Percentiles rank a stretch among this genome's conserved stretches.
Evolutionary conservation across 148 eudicot genomes (phyloP).

Genomic region (Vaccinium darrowii): DNA sequence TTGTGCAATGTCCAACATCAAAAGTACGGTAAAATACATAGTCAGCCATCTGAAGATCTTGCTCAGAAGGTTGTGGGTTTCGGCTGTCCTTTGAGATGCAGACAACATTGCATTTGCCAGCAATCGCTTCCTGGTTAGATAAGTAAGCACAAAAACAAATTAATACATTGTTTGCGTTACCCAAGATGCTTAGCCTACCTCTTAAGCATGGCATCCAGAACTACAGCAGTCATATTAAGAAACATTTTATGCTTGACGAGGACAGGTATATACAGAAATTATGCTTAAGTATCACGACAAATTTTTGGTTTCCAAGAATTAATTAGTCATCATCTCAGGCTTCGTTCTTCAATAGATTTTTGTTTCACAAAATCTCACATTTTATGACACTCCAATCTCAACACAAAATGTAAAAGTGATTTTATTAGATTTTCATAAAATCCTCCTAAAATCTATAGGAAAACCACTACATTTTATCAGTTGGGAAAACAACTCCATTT

Average conservation of each 20-base stretch:
- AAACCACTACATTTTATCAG: too few species aligned
- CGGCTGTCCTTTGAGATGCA: constrained; percentile 68
- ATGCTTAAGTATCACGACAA: not conserved
- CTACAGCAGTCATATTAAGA: not conserved
- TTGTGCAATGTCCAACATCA: constrained; percentile 46
- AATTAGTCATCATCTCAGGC: not conserved
- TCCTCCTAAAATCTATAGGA: too few species aligned
- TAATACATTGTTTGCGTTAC: not conserved
- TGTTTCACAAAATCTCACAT: too few species aligned
- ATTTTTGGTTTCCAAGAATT: not conserved
- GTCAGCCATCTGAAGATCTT: constrained; percentile 57
- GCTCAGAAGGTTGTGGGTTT: constrained; percentile 63
- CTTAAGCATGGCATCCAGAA: constrained; percentile 3
- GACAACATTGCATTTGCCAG: constrained; percentile 72
- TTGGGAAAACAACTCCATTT: too few species aligned
- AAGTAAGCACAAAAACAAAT: not conserved
- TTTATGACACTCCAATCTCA: too few species aligned
- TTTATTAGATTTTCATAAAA: too few species aligned
- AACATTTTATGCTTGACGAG: not conserved
- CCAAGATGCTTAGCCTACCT: not conserved
- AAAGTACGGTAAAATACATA: constrained; percentile 73
- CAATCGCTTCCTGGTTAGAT: constrained; percentile 65
- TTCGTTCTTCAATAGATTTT: too few species aligned
- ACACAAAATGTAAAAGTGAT: too few species aligned
- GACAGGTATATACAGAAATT: not conserved